These are phyloP conservation scores for Bidens hawaiensis DNA, from an alignment of 140 eudicot genomes.

Conservation along the genomic window DNA sequence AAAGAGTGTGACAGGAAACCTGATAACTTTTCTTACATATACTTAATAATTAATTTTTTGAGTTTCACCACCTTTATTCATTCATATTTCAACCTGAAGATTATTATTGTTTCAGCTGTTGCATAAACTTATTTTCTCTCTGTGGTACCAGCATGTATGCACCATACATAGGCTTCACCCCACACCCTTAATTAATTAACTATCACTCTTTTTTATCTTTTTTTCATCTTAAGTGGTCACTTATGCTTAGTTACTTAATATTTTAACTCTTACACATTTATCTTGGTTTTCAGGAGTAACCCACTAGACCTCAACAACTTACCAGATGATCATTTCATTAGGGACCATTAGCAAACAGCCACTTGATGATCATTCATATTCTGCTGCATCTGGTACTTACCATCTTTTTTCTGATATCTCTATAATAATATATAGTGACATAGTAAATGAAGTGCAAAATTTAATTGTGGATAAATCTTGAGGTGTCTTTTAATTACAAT, in stretches of 20 bases:
- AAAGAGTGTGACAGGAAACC: slow-evolving; percentile 38
- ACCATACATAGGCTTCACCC: slow-evolving; percentile 23
- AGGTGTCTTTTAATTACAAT: no score
- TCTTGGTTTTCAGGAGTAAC: slow-evolving; percentile 58
- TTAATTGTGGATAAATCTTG: no score
- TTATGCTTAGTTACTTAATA: not conserved
- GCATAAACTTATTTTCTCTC: slow-evolving; percentile 11
- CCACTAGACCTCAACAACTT: slow-evolving; percentile 83
- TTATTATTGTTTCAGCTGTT: slow-evolving; percentile 4
- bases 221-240: not conserved
- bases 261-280: not conserved
- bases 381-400: slow-evolving; percentile 57
- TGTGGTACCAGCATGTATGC: slow-evolving; percentile 28
- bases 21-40: slow-evolving; percentile 26
- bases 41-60: slow-evolving; percentile 31
- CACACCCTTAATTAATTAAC: slow-evolving; percentile 12
- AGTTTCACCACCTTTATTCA: slow-evolving; percentile 21
- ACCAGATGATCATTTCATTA: slow-evolving; percentile 71
- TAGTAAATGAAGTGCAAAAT: no score
- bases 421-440: no score
- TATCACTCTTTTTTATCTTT: slow-evolving; percentile 4
- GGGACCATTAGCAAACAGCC: slow-evolving; percentile 54
- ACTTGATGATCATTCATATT: slow-evolving; percentile 51
- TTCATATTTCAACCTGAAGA: slow-evolving; percentile 10
- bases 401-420: not conserved